Evolutionary conservation across 2,329 filamentous ascomycete species (phyloP), one percentile per base, ranked within the genome.

Genomic region (Fusarium bactridioides): DNA sequence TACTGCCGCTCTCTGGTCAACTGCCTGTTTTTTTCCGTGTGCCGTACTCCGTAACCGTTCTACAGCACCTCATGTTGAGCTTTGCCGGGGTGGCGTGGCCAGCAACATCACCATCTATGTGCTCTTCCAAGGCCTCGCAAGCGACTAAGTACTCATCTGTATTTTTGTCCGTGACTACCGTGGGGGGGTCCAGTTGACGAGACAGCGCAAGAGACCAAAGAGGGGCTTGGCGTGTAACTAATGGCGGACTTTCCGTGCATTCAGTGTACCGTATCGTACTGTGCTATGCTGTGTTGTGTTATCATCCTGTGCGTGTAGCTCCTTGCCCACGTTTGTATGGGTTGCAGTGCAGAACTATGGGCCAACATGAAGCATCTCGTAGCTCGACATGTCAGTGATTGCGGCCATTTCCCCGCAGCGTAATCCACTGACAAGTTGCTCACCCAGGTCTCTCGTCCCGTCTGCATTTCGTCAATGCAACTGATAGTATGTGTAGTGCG

Each of bases 371-470:
- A 56, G 57, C 55, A 51, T 59, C 38, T 72, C 18, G 50, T 44
- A 48, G 40, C 51, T 55, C 57, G 69, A 70, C 63, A 55, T 29
- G 38, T 38, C 51, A 43, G 31, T 45, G 45, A 54, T 64, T 59
- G 53, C 45, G 47, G 43, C 45, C 62, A 64, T 64, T 73, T 72
- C 72, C 67, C 75, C 75, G 73, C 75, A 76, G 59, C 65, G 33
- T 55, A 59, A 69, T 55, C 50, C 58, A 47, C 25, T 29, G 29
- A 25, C 35, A 65, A 70, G 35, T 61, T 64, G 43, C 40, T 27
- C 43, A 53, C 25, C 62, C 31, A 59, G 55, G 48, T 67, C 38
- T 45, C 38, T 35, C 38, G 55, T 69, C 55, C 55, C 33, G 54
- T 58, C 60, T 66, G 65, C 64, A 73, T 74, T 65, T 65, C 58